Percentiles rank a stretch among this genome's conserved stretches.
Evolutionary conservation across 176 grass and related monocot species (phyloP).

Genomic region (Zoysia japonica): DNA sequence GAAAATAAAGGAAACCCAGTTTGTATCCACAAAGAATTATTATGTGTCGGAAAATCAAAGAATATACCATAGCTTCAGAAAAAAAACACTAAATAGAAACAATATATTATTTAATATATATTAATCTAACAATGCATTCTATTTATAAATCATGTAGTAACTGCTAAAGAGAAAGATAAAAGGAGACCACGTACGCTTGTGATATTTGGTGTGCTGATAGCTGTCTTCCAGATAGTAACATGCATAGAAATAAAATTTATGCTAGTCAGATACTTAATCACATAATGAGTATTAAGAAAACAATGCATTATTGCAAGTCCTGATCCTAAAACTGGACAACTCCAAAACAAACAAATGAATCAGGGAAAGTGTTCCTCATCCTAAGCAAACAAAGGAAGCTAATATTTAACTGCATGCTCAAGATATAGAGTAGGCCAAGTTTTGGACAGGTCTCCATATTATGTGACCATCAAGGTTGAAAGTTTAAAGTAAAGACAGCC

Average conservation of each 20-base stretch:
- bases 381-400: slow-evolving; percentile 13
- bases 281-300: background rate
- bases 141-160: background rate
- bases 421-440: background rate
- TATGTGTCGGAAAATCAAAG: background rate
- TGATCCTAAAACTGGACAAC: slow-evolving; percentile 7
- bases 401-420: background rate
- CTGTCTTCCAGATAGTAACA: slow-evolving; percentile 65
- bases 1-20: background rate
- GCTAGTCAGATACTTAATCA: slow-evolving; percentile 36
- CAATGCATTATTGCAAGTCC: background rate
- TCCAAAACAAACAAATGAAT: background rate
- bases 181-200: slow-evolving; percentile 73
- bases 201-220: slow-evolving; percentile 99
- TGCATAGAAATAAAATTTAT: slow-evolving; percentile 44
- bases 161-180: slow-evolving; percentile 31
- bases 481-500: background rate
- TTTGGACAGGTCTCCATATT: background rate
- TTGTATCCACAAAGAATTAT: background rate
- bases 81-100: background rate
- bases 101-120: background rate
- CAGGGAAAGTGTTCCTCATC: background rate
- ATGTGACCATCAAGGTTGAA: background rate
- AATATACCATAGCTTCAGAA: slow-evolving; percentile 5
- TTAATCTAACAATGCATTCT: background rate